Conservation (phyloP, 2,329 filamentous ascomycete genomes). For the Coniochaeta sp. region DNA sequence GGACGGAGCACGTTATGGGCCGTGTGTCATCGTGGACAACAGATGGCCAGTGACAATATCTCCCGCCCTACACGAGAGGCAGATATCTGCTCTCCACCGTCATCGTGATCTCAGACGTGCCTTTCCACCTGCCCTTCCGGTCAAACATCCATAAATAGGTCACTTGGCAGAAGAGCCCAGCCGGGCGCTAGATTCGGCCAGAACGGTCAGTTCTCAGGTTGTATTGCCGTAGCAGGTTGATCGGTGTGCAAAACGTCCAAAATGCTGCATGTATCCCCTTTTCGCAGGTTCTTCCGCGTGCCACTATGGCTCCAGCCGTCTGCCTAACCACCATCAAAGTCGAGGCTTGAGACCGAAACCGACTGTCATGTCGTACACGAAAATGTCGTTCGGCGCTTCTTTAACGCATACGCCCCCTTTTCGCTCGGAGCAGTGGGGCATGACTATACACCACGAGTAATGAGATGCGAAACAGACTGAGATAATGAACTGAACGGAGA, state of each 20-base stretch:
- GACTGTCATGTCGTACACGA: neutral
- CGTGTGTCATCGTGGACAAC: neutral
- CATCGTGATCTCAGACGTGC: neutral
- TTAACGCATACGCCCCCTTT: neutral
- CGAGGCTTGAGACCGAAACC: neutral
- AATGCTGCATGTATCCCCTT: neutral
- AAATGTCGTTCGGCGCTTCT: neutral
- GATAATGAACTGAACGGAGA: neutral
- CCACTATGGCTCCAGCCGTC: neutral
- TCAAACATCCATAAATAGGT: neutral
- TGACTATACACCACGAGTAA: neutral
- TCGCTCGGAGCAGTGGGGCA: neutral
- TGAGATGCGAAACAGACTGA: neutral
- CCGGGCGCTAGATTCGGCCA: neutral
- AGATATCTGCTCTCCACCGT: neutral
- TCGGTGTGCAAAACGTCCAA: neutral
- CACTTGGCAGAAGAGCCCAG: neutral
- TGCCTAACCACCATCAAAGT: neutral
- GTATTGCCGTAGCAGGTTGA: neutral
- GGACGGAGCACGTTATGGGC: neutral
- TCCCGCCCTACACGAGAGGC: neutral
- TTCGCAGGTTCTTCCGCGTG: neutral
- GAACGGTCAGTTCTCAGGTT: neutral
- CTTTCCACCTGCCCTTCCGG: neutral
- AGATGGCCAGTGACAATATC: neutral